phyloP scores from a whole-genome alignment of 2,329 filamentous ascomycete genomes.

The Aciculosporium take region DNA sequence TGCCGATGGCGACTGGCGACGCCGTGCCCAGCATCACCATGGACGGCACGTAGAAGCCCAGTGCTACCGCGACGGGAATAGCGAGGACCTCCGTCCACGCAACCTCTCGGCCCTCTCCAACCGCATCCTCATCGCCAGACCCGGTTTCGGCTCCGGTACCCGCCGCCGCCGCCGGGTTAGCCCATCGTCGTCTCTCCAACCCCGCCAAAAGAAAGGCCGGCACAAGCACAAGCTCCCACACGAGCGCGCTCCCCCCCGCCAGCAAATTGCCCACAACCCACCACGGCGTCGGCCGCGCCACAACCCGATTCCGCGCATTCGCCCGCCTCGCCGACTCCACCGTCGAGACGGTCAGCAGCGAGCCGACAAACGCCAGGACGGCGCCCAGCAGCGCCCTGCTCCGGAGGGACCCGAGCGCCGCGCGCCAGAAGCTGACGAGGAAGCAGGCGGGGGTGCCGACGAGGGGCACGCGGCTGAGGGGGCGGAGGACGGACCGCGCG shows the following conservation, averaged over 20 bases:
- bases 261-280: slow-evolving; percentile 35
- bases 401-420: slow-evolving; percentile 27
- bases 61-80: slow-evolving; percentile 32
- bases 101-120: slow-evolving; percentile 12
- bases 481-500: slow-evolving; percentile 29
- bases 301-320: slow-evolving; percentile 21
- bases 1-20: slow-evolving; percentile 21
- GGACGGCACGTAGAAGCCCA: slow-evolving; percentile 34
- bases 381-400: slow-evolving; percentile 26
- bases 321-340: slow-evolving; percentile 34
- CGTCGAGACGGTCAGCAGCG: slow-evolving; percentile 33
- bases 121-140: neutral
- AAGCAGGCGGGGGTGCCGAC: slow-evolving; percentile 34
- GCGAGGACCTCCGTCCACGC: slow-evolving; percentile 41
- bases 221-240: slow-evolving; percentile 37
- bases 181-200: too few species aligned
- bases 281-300: slow-evolving; percentile 23
- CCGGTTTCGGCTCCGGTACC: slow-evolving; percentile 2
- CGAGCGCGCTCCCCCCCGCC: slow-evolving; percentile 35
- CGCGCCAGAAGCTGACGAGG: slow-evolving; percentile 34
- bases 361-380: slow-evolving; percentile 30
- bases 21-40: slow-evolving; percentile 26
- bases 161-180: too few species aligned
- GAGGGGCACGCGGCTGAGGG: slow-evolving; percentile 28
- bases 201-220: slow-evolving; percentile 33